Base-by-base conservation (phyloP, 352 stramenopile species). In the Saprolegnia diclina region DNA sequence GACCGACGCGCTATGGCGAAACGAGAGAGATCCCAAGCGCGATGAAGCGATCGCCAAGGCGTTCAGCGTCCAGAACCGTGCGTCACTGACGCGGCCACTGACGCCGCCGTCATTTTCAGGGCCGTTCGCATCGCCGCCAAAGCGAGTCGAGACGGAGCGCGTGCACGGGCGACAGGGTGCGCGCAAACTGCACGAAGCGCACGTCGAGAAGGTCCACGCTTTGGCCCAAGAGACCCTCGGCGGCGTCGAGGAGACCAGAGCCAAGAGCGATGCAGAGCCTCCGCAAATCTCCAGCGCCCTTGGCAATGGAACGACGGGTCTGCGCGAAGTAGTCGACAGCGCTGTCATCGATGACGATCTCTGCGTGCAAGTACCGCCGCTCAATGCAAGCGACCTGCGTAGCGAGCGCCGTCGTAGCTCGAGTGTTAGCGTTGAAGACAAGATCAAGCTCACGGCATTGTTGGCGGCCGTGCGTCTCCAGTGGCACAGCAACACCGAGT, bases 11-110 rank as follows among this genome's bases (percentile, higher is more conserved):
- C n/a, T 29, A 2, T 2, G 46, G 24, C n/a, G n/a, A 54, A 59
- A 26, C 11, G 52, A 48, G 13, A 16, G 52, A 24, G 35, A 59
- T 10, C 19, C 11, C 9, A 24, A 9, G 13, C 24, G 52, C 16
- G 24, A 14, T 4, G 52, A 59, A 16, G 52, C 24, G 13, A 59
- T 59, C 52, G 52, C 52, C 11, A 59, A 59, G 35, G 52, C 52
- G 1, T 59, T 59, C 19, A n/a, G 4, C 13, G 52, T 21, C 11
- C 52, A 42, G 24, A 59, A 59, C 3, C 52, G 52, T 42, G 35
- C 19, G 19, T 59, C 52, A 16, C 9, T 59, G 24, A 59, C 52
- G 52, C 52, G 52, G 35, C 11, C 52, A 4, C 2, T 59, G n/a
- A 16, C 52, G 16, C 52, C 52, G 19, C 52, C 52, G n/a, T 19